Evolutionary conservation across 2,329 filamentous ascomycete genomes (phyloP), one percentile per base, ranked within the genome.

Genomic region (Hysterium pulicare): DNA sequence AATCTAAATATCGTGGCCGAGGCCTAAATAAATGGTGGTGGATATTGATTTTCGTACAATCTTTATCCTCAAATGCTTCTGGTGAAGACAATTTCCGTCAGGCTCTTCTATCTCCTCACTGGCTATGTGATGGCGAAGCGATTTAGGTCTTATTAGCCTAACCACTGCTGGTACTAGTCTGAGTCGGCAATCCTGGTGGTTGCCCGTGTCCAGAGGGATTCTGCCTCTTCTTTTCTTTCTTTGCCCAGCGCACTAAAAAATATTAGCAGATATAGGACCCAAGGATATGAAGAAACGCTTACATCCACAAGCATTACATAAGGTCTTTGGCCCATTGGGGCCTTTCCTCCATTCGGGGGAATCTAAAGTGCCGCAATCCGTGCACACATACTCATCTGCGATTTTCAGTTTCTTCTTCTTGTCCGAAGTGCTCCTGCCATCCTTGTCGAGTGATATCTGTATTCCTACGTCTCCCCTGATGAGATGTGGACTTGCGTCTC

Each of bases 261-360:
- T 33, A 62, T 57, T 35, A 48, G 44, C n/a, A 42, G 6, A 10
- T 35, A 5, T 9, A 23, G 10, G 11, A 21, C 16, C n/a, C 10
- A 10, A 16, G 11, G 16, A 38, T n/a, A 31, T 42, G 3, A 33
- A 17, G 5, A 24, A 45, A 23, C 33, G 73, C 75, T 70, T 56
- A 79, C 79, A 87, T 82, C 91, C 91, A 62, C 91, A 97, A 6
- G 91, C 91, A 70, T 97, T 97, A 69, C 91, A 97, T 10, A 97
- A 72, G 7, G 91, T 96, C 68, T 97, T 96, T 1, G 90, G 90
- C 2, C 91, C 91, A 49, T 81, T 88, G 0, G 91, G 91, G 0
- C 91, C 91, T 66, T 95, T 96, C 48, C 91, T 79, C 91, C 91
- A 97, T 72, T 97, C 91, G 0, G 91, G 91, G 13, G 88, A 95